Base-by-base conservation (phyloP, 768 basidiomycete genomes). In the Lactarius sp. region DNA sequence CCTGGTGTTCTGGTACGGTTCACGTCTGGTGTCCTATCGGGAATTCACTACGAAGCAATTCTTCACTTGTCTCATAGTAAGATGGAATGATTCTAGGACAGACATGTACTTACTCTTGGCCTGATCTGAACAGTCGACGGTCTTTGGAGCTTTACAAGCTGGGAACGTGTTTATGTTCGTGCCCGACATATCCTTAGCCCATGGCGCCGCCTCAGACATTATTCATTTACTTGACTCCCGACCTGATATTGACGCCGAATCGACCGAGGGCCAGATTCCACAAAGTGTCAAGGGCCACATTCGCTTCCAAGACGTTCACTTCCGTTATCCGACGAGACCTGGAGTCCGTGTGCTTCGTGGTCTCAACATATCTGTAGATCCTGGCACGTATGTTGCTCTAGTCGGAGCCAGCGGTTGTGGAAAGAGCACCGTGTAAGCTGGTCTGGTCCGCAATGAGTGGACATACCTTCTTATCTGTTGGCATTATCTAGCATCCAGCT, bases 261-360 rank as follows among this genome's bases (percentile, higher is more conserved):
- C 86, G 2, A 74, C 76, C 1, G 82, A 80, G 34, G 89, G 89
- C 58, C 82, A 82, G 68, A 66, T 85, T 18, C 76, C 80, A 34
- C 69, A 73, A 6, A 71, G 73, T 4, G 77, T 79, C 42, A 71
- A 73, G 22, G 88, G 89, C 12, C 84, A 85, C 60, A 83, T 95
- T 56, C 80, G 79, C 10, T 81, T 95, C 61, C 85, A 93, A 71
- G 79, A 87, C 61, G 79, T 95, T 31, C 83, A 86, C 69, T 95
- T 96, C 81, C 83, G 89, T 16, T 95, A 95, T 74, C 94, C 94
- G 0, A 90, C 89, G 6, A 79, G 94, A 42, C 88, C 89, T 54
- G 83, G 83, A 68, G 85, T 90, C 13, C 87, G 87, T 53, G 91
- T 96, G 18, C 75, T 96, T 64, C 86, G 89, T 47, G 87, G 83